Evolutionary conservation across 306 rosid genomes (phyloP), one percentile per base, ranked within the genome.

Genomic region (Lagenaria siceraria): DNA sequence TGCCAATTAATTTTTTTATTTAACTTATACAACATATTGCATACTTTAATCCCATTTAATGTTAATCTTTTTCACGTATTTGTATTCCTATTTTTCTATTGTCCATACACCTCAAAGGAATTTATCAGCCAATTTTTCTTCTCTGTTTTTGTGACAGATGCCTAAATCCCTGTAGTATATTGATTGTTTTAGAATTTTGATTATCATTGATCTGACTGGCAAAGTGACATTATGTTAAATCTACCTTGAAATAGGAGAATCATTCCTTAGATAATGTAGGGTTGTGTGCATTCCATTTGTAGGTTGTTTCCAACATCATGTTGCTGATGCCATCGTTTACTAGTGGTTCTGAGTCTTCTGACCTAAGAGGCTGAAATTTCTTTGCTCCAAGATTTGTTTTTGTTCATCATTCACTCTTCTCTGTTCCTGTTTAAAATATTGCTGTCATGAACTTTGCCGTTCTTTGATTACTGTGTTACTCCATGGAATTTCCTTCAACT

Each of bases 261-360:
- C 10, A 29, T 61, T 61, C 21, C 68, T 61, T 7, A 14, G 17
- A 61, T 18, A 61, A 14, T 61, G 68, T 7, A 5, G 68, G 40
- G 40, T 61, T 61, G 42, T 29, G 2, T 61, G 11, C 21, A 61
- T 61, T 61, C 1, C 13, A 15, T 15, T 61, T 27, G 68, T 29
- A 13, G 42, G 21, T 7, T 61, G 42, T 27, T 29, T 61, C 68
- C 29, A 61, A 14, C 42, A 35, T 65, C 68, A 35, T 65, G 25
- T 38, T 40, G 68, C 21, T 7, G 40, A 29, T 61, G 68, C 17
- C 18, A 60, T 60, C 65, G 29, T 68, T 69, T 21, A 46, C 22
- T 68, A 19, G 35, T 42, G n/a, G 72, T 64, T 64, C 72, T n/a
- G n/a, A n/a, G n/a, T n/a, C n/a, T n/a, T n/a, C n/a, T 64, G 72